Base-by-base conservation (phyloP, 768 basidiomycete genomes). In the Kwoniella heveanensis region DNA sequence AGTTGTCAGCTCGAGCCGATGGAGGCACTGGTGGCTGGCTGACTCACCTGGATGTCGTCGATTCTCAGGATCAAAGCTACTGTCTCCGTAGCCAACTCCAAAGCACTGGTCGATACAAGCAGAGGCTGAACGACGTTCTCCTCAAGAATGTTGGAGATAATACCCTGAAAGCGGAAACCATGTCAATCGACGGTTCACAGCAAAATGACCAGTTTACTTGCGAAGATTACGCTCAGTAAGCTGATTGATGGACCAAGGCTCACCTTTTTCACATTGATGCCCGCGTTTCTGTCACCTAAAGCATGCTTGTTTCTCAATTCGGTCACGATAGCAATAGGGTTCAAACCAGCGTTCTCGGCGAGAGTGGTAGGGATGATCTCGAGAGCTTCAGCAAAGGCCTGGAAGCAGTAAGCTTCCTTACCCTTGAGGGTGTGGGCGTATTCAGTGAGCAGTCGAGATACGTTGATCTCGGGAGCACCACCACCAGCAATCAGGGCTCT, bases 381-480 rank as follows among this genome's bases (percentile, higher is more conserved):
- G 53, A 99, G 85, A 1, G 96, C 93, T 74, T 98, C 95, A 27
- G 96, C 94, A 76, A 92, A 99, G 2, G 93, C 94, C 73, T 96
- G 91, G 87, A 97, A 96, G 81, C 96, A 98, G 81, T 97, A 98
- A 9, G 95, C 91, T 80, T 98, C 94, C 89, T 97, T 97, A 53
- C 96, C 95, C 80, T 90, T 95, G 65, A 98, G 84, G 0, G 92
- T 89, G 69, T 95, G 92, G 1, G 93, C 88, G 71, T 95, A 86
- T 79, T 96, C 91, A 1, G 91, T 88, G 52, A 99, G 85, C 70
- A 90, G 83, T 54, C 94, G 87, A 12, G 96, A 98, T 47, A 95
- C 90, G 77, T 98, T 92, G 68, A 98, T 97, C 81, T 99, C 96
- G 12, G 96, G 96, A 15, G 96, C 94, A 54, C 95, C 95, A 50